Evolutionary conservation across 306 rosid genomes (phyloP).

Genomic region (Vachellia pachyceras): DNA sequence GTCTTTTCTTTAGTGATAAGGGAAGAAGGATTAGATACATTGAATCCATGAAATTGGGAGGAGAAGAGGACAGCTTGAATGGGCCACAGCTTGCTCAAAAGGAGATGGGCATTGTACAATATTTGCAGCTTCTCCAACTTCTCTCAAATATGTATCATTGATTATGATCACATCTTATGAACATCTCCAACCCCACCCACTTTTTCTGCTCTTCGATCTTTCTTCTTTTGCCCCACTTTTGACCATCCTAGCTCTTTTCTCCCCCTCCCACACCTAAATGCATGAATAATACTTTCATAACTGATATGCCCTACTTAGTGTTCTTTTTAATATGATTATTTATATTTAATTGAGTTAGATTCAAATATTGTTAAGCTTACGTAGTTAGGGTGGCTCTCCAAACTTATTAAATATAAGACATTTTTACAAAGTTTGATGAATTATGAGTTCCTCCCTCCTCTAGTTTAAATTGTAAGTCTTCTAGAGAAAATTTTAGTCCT

Average conservation of each 20-base stretch:
- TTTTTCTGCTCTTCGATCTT: conserved; percentile 41
- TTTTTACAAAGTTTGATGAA: not conserved
- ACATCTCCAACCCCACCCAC: conserved; percentile 48
- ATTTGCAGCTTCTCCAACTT: conserved; percentile 61
- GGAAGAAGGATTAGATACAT: conserved; percentile 61
- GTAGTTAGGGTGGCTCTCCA: too few relatives aligned
- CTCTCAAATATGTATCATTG: conserved; percentile 11
- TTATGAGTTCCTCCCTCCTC: too few relatives aligned
- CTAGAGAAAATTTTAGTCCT: too few relatives aligned
- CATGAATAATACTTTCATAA: not conserved
- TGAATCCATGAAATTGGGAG: conserved; percentile 68
- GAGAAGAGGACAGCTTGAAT: conserved; percentile 62
- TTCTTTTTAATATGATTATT: too few relatives aligned
- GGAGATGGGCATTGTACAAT: conserved; percentile 52
- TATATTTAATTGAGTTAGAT: too few relatives aligned
- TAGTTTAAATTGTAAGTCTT: too few relatives aligned
- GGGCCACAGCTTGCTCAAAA: conserved; percentile 62
- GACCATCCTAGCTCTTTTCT: conserved; percentile 56
- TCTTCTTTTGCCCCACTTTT: conserved; percentile 68
- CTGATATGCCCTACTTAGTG: too few relatives aligned
- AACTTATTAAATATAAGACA: too few relatives aligned
- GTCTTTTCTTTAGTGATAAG: conserved; percentile 44
- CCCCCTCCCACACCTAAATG: conserved; percentile 29
- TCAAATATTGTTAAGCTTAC: too few relatives aligned
- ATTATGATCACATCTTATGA: conserved; percentile 54